Conservation (phyloP, 192 early-diverging fungal species). For the Pilobolus umbonatus region DNA sequence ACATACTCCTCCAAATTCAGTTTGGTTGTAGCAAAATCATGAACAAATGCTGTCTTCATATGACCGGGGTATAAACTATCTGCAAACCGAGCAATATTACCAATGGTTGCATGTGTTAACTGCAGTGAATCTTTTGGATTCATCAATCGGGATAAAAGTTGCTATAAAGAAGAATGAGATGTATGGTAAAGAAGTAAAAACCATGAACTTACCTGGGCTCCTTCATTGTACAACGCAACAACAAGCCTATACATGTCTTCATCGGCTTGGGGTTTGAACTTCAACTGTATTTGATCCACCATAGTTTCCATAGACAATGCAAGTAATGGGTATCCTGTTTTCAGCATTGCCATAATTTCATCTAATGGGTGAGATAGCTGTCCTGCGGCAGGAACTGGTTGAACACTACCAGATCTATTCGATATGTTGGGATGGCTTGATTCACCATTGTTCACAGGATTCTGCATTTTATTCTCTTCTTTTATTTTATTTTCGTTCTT, state of each 20-base stretch:
- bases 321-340: slow-evolving; percentile 91
- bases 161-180: slow-evolving; percentile 34
- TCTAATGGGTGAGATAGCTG: slow-evolving; percentile 72
- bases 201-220: slow-evolving; percentile 60
- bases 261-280: slow-evolving; percentile 90
- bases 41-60: slow-evolving; percentile 76
- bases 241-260: slow-evolving; percentile 98
- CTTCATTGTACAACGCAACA: slow-evolving; percentile 87
- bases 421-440: background rate
- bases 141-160: slow-evolving; percentile 57
- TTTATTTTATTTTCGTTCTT: background rate
- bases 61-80: slow-evolving; percentile 78
- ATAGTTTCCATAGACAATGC: slow-evolving; percentile 97
- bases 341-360: slow-evolving; percentile 91
- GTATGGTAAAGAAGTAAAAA: background rate
- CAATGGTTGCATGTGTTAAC: slow-evolving; percentile 63
- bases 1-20: slow-evolving; percentile 83
- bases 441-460: slow-evolving; percentile 2
- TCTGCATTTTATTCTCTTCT: background rate
- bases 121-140: slow-evolving; percentile 59
- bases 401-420: slow-evolving; percentile 1
- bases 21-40: slow-evolving; percentile 88
- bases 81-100: slow-evolving; percentile 85
- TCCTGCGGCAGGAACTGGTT: slow-evolving; percentile 23
- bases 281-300: slow-evolving; percentile 94